phyloP scores from a whole-genome alignment of 2,329 filamentous ascomycete genomes.

The Clonostachys chloroleuca region DNA sequence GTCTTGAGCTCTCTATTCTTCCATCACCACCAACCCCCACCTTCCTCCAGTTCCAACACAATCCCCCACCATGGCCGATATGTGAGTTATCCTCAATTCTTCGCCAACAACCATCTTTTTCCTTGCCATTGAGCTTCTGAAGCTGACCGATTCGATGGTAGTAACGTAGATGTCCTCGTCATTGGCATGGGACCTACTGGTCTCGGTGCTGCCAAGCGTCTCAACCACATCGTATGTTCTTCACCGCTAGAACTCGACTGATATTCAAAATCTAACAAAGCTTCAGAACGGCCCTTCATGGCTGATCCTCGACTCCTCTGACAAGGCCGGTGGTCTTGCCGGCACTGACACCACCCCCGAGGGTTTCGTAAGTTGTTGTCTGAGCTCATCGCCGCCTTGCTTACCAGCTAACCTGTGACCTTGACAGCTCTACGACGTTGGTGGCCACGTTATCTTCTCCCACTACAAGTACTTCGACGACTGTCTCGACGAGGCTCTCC shows the following conservation, averaged over 20 bases:
- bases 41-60: neutral
- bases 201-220: constrained; percentile 94
- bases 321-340: constrained; percentile 91
- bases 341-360: constrained; percentile 93
- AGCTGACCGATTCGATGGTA: constrained; percentile 22
- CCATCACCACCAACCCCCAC: neutral
- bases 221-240: constrained; percentile 83
- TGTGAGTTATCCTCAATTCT: constrained; percentile 21
- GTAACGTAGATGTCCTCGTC: constrained; percentile 93
- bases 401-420: constrained; percentile 10
- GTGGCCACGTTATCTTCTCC: constrained; percentile 97
- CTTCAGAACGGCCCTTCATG: constrained; percentile 83
- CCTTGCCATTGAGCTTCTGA: neutral
- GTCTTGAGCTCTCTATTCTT: neutral
- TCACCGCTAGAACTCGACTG: constrained; percentile 16
- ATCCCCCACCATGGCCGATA: constrained; percentile 31
- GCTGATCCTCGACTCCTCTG: constrained; percentile 90
- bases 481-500: constrained; percentile 94
- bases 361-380: constrained; percentile 76
- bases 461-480: constrained; percentile 99
- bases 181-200: constrained; percentile 97
- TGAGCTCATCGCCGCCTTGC: constrained; percentile 1
- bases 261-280: constrained; percentile 11
- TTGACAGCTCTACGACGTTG: constrained; percentile 89
- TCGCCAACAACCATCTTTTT: constrained; percentile 3